Conservation (phyloP, 148 eudicot genomes). For the Vaccinium macrocarpon region DNA sequence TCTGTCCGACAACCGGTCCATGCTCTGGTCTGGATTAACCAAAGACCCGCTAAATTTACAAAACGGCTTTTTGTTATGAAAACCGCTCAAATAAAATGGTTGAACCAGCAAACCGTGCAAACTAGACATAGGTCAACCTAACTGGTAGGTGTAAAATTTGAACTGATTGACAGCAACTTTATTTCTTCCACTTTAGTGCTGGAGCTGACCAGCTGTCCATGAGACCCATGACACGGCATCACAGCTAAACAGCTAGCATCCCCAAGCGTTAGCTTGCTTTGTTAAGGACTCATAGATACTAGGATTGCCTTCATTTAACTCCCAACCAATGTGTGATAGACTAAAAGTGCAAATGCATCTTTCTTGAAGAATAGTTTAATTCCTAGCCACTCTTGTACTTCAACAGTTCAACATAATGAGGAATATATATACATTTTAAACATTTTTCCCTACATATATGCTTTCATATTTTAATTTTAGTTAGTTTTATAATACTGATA, state of each 20-base stretch:
- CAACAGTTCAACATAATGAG: background rate
- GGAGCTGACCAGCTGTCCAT: background rate
- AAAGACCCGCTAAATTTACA: background rate
- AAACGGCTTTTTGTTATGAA: background rate
- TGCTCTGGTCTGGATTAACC: too few relatives aligned
- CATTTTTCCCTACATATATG: background rate
- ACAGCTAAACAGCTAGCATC: background rate
- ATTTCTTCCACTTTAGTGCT: background rate
- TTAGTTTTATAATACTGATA: background rate
- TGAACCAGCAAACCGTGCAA: background rate
- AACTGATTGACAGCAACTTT: background rate
- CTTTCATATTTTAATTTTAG: background rate
- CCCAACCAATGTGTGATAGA: background rate
- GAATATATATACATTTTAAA: background rate
- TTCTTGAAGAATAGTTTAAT: background rate
- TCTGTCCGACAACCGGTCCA: too few relatives aligned
- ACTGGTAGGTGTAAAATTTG: background rate
- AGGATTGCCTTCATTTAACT: background rate
- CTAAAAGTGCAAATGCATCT: background rate
- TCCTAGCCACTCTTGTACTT: background rate
- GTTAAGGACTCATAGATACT: background rate
- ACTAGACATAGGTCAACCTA: background rate
- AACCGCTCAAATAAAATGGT: background rate
- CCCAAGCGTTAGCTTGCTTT: background rate
- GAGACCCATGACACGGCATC: background rate